Evolutionary conservation across 495 filamentous ascomycete genomes (phyloP).

Genomic region (Pseudomonodictys pantanalensis): DNA sequence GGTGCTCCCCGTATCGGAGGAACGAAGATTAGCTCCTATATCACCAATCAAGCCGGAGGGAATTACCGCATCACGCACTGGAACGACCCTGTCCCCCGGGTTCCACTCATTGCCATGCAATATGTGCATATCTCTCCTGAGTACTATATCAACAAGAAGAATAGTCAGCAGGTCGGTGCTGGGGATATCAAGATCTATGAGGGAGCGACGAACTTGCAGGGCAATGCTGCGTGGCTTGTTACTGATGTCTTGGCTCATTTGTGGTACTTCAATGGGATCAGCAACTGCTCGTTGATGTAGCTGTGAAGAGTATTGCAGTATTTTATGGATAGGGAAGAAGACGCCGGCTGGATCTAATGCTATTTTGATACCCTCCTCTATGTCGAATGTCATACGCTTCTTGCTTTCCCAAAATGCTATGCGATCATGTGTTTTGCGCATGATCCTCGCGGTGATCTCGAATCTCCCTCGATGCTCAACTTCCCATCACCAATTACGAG

Average conservation of each 20-base stretch:
- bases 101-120: conserved; percentile 56
- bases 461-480: not conserved
- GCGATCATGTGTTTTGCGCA: not conserved
- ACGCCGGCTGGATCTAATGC: not conserved
- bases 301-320: too few relatives aligned
- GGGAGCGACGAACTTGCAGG: conserved; percentile 43
- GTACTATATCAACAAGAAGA: conserved; percentile 57
- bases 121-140: conserved; percentile 67
- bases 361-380: not conserved
- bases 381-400: not conserved
- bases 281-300: not conserved
- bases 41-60: conserved; percentile 53
- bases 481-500: not conserved
- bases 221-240: conserved; percentile 46
- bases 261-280: conserved; percentile 48
- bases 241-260: conserved; percentile 43
- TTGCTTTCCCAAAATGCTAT: not conserved
- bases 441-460: not conserved
- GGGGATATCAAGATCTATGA: conserved; percentile 44
- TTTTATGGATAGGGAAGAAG: not conserved
- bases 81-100: conserved; percentile 63
- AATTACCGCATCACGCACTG: conserved; percentile 68
- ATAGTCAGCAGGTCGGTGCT: conserved; percentile 42
- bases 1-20: conserved; percentile 69
- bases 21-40: conserved; percentile 52